Conservation (phyloP, 306 rosid genomes). For the Cicer cuneatum region DNA sequence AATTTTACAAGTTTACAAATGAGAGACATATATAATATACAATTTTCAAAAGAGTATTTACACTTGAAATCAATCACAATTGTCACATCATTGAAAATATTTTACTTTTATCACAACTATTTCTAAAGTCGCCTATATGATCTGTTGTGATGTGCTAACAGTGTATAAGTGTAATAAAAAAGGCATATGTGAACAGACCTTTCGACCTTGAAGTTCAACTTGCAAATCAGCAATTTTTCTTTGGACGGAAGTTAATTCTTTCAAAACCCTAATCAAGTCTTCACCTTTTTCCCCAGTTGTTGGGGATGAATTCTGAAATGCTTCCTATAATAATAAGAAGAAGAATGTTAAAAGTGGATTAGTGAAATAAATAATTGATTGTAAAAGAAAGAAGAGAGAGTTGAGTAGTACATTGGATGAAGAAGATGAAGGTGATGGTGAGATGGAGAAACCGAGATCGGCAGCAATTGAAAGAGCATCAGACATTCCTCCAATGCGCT, state of each 20-base stretch:
- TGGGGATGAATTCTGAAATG: constrained; percentile 60
- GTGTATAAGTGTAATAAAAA: neutral
- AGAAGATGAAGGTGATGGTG: constrained; percentile 67
- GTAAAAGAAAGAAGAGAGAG: no score
- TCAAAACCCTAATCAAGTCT: constrained; percentile 77
- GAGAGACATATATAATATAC: neutral
- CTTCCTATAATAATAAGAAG: constrained; percentile 50
- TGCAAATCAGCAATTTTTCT: constrained; percentile 92
- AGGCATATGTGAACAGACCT: constrained; percentile 58
- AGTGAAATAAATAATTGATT: no score
- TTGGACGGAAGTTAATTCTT: constrained; percentile 87
- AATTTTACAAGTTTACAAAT: constrained; percentile 27
- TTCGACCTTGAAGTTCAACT: constrained; percentile 98
- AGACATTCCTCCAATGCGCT: constrained; percentile 92
- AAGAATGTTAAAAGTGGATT: no score
- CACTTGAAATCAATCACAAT: no score
- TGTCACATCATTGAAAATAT: no score
- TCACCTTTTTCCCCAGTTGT: constrained; percentile 80
- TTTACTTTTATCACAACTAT: no score
- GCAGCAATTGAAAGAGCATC: constrained; percentile 96
- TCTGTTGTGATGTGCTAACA: no score
- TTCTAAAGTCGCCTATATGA: no score
- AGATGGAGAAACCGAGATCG: constrained; percentile 83
- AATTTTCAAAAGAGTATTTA: no score
- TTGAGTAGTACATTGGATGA: constrained; percentile 9